Conservation (phyloP, 139 green algal species). For the Deuterostichococcus epilithicus region DNA sequence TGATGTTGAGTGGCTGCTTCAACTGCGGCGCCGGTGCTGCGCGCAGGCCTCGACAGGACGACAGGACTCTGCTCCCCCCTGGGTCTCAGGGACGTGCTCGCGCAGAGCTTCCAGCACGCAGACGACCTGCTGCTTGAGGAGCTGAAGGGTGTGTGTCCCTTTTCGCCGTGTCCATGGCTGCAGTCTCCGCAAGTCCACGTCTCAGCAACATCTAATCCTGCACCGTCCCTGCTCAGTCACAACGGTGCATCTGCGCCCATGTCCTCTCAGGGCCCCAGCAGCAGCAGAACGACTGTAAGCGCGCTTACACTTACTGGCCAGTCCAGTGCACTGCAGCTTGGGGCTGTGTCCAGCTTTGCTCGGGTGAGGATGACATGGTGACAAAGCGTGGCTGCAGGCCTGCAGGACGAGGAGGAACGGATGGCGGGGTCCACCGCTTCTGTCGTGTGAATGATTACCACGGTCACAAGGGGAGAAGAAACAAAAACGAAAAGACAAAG, state of each 20-base stretch:
- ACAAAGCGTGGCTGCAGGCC: not conserved
- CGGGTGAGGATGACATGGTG: too few relatives aligned
- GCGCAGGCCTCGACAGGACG: conserved; percentile 9
- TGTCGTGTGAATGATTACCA: too few relatives aligned
- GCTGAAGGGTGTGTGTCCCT: conserved; percentile 25
- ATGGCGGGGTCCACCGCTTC: too few relatives aligned
- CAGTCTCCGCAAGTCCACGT: not conserved
- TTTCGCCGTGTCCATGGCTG: too few relatives aligned
- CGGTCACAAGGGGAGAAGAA: not conserved
- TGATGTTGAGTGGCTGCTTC: not conserved
- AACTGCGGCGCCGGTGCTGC: not conserved
- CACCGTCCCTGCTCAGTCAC: not conserved
- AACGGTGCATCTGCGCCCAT: not conserved
- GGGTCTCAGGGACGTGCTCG: conserved; percentile 23
- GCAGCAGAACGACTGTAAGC: not conserved
- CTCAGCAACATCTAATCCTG: not conserved
- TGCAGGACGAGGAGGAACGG: not conserved
- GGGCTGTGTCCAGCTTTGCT: too few relatives aligned
- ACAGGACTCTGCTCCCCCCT: conserved; percentile 33
- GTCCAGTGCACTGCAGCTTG: too few relatives aligned
- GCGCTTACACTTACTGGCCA: not conserved
- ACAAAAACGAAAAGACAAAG: not conserved
- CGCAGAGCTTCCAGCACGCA: conserved; percentile 30
- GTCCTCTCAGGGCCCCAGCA: not conserved
- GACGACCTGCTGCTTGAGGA: conserved; percentile 45